Evolutionary conservation across 345 rosid genomes (phyloP).

Genomic region (Euphorbia tirucalli): DNA sequence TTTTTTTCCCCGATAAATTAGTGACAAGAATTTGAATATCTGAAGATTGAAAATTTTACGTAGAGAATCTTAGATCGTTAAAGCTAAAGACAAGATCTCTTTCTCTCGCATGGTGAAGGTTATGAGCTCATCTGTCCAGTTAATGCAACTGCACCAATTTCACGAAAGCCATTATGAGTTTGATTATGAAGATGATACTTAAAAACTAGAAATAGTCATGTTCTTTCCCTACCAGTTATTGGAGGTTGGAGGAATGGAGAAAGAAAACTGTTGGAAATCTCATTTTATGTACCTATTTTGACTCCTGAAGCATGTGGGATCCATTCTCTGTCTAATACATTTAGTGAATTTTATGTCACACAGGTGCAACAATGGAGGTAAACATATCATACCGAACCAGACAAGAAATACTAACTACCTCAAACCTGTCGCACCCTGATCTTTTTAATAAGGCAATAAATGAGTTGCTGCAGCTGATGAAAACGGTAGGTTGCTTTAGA

Average conservation of each 20-base stretch:
- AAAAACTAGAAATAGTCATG: not conserved
- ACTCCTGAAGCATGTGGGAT: not conserved
- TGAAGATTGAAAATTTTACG: too few species aligned
- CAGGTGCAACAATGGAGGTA: conserved; percentile 87
- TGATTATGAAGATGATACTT: not conserved
- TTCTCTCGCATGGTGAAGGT: too few species aligned
- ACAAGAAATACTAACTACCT: conserved; percentile 66
- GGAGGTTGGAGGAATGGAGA: too few species aligned
- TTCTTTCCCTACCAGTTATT: not conserved
- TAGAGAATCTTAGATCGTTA: too few species aligned
- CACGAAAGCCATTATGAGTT: not conserved
- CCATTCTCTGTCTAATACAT: not conserved
- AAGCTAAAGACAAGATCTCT: too few species aligned
- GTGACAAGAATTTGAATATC: too few species aligned
- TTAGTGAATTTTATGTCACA: conserved; percentile 5
- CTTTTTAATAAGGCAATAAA: conserved; percentile 67
- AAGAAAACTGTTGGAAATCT: not conserved
- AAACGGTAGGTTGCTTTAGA: conserved; percentile 44
- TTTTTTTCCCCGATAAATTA: too few species aligned
- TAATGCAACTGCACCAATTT: too few species aligned
- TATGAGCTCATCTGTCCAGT: too few species aligned
- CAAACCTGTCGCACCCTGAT: conserved; percentile 53
- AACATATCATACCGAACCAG: conserved; percentile 72
- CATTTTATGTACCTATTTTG: not conserved
- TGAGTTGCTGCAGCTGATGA: conserved; percentile 79